Percentiles rank a stretch among this genome's conserved stretches.
Conservation (phyloP, 495 filamentous ascomycete species). For the Podospora comata region DNA sequence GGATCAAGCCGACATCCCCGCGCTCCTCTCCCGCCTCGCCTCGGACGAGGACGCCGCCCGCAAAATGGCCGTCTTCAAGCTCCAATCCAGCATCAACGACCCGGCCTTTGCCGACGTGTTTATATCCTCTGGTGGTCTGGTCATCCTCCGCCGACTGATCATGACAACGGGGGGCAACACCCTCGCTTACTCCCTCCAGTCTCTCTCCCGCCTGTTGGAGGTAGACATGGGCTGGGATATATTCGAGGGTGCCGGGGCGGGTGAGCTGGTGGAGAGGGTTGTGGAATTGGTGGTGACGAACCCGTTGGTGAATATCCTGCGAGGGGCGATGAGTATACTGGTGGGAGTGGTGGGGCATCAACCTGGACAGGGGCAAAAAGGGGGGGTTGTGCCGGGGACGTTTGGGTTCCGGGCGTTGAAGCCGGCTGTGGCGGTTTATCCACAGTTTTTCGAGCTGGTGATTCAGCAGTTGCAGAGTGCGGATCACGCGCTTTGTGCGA, state of each 20-base stretch:
- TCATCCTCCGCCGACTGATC: conserved; percentile 73
- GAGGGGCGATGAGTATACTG: conserved; percentile 93
- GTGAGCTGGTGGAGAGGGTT: conserved; percentile 63
- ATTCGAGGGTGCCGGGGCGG: conserved; percentile 49
- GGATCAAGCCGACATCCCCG: conserved; percentile 55
- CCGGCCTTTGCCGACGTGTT: conserved; percentile 96
- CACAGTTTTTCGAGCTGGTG: conserved; percentile 91
- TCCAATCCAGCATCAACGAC: conserved; percentile 90
- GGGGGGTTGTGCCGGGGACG: conserved; percentile 39
- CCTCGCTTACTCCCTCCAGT: conserved; percentile 88
- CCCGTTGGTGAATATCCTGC: conserved; percentile 93
- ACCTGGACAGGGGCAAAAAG: background rate
- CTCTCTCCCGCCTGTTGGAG: conserved; percentile 79
- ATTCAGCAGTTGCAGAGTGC: conserved; percentile 85
- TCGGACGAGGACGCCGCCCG: conserved; percentile 79
- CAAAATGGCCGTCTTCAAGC: conserved; percentile 98
- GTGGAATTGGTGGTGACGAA: conserved; percentile 94
- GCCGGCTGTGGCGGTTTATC: conserved; percentile 84
- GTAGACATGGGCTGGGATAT: conserved; percentile 97
- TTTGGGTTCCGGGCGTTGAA: conserved; percentile 90
- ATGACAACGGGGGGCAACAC: conserved; percentile 89
- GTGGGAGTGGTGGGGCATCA: conserved; percentile 74
- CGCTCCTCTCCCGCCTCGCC: conserved; percentile 52
- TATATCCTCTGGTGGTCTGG: conserved; percentile 81
- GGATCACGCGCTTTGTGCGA: conserved; percentile 94